These are phyloP conservation scores for Kalmanozyma brasiliensis DNA, from an alignment of 1,284 basidiomycete genomes.

Conservation along the genomic window DNA sequence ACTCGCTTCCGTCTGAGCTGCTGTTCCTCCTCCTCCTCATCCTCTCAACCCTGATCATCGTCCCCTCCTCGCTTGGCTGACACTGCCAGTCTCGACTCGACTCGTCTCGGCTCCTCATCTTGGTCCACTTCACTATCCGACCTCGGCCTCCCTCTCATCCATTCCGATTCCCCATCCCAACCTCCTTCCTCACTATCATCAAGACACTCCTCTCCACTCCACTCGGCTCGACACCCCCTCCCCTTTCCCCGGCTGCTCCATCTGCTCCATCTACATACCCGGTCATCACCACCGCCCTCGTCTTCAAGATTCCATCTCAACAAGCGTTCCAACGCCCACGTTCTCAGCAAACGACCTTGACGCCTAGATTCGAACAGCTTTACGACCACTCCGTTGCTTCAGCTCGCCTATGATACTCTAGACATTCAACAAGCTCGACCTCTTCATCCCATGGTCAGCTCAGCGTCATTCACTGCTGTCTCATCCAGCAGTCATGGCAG, in stretches of 20 bases:
- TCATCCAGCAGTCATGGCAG: slow-evolving; percentile 24
- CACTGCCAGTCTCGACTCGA: too few relatives aligned
- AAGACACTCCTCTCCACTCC: not conserved
- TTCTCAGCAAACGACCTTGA: not conserved
- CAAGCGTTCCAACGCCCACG: not conserved
- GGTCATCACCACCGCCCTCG: not conserved
- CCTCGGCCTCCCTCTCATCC: too few relatives aligned
- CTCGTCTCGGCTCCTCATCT: not conserved
- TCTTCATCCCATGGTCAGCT: not conserved
- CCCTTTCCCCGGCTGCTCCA: not conserved
- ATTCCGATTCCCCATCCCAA: not conserved
- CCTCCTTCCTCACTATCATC: not conserved
- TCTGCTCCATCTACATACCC: not conserved
- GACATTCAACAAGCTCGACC: not conserved
- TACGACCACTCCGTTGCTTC: not conserved
- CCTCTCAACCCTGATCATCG: not conserved
- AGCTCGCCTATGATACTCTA: slow-evolving; percentile 14
- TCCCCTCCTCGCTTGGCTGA: slow-evolving; percentile 1
- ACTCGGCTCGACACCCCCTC: not conserved
- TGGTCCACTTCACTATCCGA: not conserved
- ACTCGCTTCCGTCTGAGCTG: not conserved
- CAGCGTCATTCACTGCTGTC: not conserved
- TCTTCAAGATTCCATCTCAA: too few relatives aligned
- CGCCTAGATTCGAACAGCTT: too few relatives aligned
- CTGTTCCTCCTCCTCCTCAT: slow-evolving; percentile 7